Evolutionary conservation across 345 rosid genomes (phyloP).

Genomic region (Raphanus raphanistrum): DNA sequence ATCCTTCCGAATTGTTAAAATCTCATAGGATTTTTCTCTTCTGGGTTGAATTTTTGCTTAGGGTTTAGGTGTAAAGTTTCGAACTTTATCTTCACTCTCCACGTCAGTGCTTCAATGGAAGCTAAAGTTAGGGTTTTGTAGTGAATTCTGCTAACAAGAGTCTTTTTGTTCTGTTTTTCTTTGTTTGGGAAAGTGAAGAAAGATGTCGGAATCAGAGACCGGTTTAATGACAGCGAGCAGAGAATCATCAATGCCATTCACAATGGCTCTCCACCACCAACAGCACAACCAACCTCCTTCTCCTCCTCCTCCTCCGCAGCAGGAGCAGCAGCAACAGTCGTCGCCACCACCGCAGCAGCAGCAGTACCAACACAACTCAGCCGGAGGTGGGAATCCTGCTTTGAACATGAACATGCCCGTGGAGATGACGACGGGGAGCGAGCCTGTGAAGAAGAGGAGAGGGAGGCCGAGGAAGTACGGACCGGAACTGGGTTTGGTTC

Average conservation of each 20-base stretch:
- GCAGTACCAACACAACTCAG: conserved; percentile 20
- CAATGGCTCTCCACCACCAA: conserved; percentile 29
- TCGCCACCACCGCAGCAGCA: conserved; percentile 11
- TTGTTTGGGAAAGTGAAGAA: not conserved
- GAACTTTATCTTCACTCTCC: conserved; percentile 4
- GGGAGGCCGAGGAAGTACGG: conserved; percentile 91
- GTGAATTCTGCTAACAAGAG: not conserved
- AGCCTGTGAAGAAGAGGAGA: conserved; percentile 64
- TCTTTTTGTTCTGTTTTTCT: not conserved
- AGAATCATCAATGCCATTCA: conserved; percentile 16
- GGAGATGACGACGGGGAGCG: conserved; percentile 39
- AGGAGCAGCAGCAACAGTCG: not conserved
- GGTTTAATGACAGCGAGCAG: conserved; percentile 28
- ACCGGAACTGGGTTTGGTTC: conserved; percentile 61
- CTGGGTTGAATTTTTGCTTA: not conserved
- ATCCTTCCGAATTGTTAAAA: not conserved
- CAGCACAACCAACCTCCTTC: conserved; percentile 14
- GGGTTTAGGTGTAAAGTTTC: not conserved
- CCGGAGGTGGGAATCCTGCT: conserved; percentile 8
- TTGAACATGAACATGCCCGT: conserved; percentile 50
- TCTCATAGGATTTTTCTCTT: not conserved
- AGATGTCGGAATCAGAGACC: conserved; percentile 32
- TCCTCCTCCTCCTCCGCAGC: not conserved
- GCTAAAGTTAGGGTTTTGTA: conserved; percentile 13
- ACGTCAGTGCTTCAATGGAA: conserved; percentile 12